Evolutionary conservation across 768 basidiomycete genomes (phyloP), one percentile per base, ranked within the genome.

Genomic region (Suillus fuscotomentosus): DNA sequence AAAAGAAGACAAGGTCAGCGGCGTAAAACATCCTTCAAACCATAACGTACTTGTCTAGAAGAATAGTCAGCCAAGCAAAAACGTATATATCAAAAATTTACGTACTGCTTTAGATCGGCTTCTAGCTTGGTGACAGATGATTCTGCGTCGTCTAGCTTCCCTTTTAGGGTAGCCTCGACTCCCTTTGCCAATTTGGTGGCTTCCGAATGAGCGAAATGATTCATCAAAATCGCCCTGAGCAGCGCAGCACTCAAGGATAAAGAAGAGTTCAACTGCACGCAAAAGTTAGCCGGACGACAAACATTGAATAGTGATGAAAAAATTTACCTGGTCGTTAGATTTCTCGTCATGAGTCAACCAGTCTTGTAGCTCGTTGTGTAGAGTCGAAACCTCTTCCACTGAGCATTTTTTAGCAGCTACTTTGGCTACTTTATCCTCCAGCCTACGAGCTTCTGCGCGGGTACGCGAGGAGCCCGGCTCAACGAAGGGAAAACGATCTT

Each of bases 351-450:
- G 79, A 53, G 79, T 80, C 63, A 94, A 76, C 90, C 90, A 94
- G 66, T 86, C 85, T 73, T 91, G 85, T 66, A 94, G 82, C 78
- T 94, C 92, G 72, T 87, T 85, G 78, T 91, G 89, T 67, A 94
- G 84, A 65, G 83, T 79, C 60, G 87, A 85, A 60, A 94, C 90
- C 79, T 94, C 92, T 75, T 93, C 92, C 65, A 94, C 91, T 45
- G 90, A 91, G 78, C 90, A 92, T 83, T 91, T 92, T 85, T 91
- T 91, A 15, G 86, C 84, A 41, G 92, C 92, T 70, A 92, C 88
- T 70, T 83, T 84, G 63, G 87, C 87, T 63, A 94, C 90, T 77
- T 86, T 91, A 77, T 87, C 86, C 77, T 94, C 92, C 63, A 94
- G 81, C 67, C 84, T 79, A 45, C 87, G 87, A 63, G 86, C 88